phyloP scores from a whole-genome alignment of 169 alveolate genomes.

The Plasmodium yoelii region DNA sequence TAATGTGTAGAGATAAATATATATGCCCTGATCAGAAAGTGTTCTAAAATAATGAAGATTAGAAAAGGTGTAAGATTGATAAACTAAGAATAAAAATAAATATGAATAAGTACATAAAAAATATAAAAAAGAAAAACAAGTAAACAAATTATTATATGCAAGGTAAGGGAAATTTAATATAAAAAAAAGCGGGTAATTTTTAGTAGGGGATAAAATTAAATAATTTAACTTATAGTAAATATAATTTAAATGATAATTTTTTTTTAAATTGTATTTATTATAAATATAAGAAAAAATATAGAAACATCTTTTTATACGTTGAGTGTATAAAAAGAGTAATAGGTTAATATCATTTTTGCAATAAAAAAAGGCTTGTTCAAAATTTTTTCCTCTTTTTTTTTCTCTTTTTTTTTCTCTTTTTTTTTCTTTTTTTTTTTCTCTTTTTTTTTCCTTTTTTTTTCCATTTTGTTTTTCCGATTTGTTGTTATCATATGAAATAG shows the following conservation, averaged over 20 bases:
- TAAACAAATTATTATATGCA: constrained; percentile 11
- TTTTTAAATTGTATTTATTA: constrained; percentile 42
- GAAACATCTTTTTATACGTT: constrained; percentile 45
- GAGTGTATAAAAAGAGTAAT: constrained; percentile 30
- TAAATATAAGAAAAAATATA: constrained; percentile 37
- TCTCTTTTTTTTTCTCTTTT: no score
- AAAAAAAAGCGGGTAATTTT: background rate
- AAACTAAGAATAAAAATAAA: constrained; percentile 21
- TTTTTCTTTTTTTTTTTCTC: no score
- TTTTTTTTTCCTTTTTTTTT: background rate
- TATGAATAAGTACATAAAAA: constrained; percentile 44
- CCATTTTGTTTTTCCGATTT: background rate
- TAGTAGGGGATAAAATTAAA: constrained; percentile 1
- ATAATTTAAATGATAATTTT: constrained; percentile 18
- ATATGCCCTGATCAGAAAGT: constrained; percentile 6
- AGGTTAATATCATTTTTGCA: constrained; percentile 49
- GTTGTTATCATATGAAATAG: background rate
- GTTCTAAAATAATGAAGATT: constrained; percentile 11
- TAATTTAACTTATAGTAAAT: constrained; percentile 21
- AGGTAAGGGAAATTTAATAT: constrained; percentile 2
- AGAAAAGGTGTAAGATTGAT: constrained; percentile 17
- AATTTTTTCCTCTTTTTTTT: background rate
- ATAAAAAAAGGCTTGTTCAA: constrained; percentile 3
- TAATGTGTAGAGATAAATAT: constrained; percentile 8
- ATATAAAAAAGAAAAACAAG: constrained; percentile 43